These are phyloP conservation scores for Penicillium sp. DNA, from an alignment of 2,329 filamentous ascomycete genomes.

Conservation along the genomic window DNA sequence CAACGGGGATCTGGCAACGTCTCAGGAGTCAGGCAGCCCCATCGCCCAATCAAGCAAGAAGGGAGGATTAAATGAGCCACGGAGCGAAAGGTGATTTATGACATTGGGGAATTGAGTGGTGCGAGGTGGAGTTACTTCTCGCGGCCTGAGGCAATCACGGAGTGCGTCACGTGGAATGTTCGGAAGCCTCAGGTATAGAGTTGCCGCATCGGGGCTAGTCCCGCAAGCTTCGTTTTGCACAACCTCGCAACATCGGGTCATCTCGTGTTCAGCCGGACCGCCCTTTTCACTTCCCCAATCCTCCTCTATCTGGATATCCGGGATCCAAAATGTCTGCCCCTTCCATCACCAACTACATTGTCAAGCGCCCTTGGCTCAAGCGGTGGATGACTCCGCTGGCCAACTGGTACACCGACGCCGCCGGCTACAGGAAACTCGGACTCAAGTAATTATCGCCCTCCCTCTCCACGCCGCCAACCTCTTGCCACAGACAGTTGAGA, in stretches of 20 bases:
- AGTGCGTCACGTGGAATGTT: constrained; percentile 20
- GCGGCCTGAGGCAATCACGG: constrained; percentile 25
- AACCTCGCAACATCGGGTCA: constrained; percentile 40
- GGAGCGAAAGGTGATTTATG: constrained; percentile 7
- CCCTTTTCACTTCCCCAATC: constrained; percentile 32
- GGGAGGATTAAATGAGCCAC: constrained; percentile 7
- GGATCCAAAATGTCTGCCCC: constrained; percentile 64
- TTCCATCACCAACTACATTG: constrained; percentile 71
- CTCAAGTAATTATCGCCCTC: constrained; percentile 64
- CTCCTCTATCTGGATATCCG: constrained; percentile 33
- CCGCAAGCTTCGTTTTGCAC: constrained; percentile 40
- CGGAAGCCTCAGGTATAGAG: constrained; percentile 19
- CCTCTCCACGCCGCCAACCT: constrained; percentile 12
- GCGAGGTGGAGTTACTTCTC: constrained; percentile 23
- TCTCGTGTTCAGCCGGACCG: constrained; percentile 35
- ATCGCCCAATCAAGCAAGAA: constrained; percentile 17
- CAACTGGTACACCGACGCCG: constrained; percentile 83
- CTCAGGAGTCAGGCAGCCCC: constrained; percentile 25
- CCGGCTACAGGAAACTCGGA: constrained; percentile 90
- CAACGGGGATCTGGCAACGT: constrained; percentile 22
- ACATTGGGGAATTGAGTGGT: constrained; percentile 27
- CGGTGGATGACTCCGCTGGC: constrained; percentile 76
- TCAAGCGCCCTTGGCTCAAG: constrained; percentile 82
- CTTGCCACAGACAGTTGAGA: constrained; percentile 12
- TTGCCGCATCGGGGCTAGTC: constrained; percentile 30